Evolutionary conservation across 2,329 filamentous ascomycete species (phyloP), one percentile per base, ranked within the genome.

Genomic region (Tolypocladium amazonense): DNA sequence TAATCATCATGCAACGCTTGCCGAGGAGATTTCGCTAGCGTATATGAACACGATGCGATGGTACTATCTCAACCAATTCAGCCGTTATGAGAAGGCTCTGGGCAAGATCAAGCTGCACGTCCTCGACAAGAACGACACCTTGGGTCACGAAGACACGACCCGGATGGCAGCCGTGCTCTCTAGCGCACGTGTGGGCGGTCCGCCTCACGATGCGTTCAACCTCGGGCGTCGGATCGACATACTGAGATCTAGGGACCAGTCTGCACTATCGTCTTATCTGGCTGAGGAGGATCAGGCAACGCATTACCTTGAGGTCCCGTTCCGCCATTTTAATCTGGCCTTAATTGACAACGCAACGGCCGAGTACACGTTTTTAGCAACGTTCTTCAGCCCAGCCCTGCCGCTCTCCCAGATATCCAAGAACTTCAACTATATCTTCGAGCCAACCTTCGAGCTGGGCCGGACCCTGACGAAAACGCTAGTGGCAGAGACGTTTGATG

Each of bases 21-120:
- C 90, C 11, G 88, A 92, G 58, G 90, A 99, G 73, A 96, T 99
- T 64, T 87, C 87, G 11, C 88, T 91, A 71, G 94, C 95, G 4
- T 99, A 99, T 69, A 88, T 95, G 77, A 96, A 97, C 72, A 99
- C 95, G 0, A 99, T 99, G 91, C 86, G 92, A 58, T 99, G 94
- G 94, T 99, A 99, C 70, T 97, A 97, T 71, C 76, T 88, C 58
- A 94, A 89, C 65, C 90, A 97, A 71, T 99, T 99, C 70, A 86
- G 84, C 4, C 87, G 93, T 39, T 99, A 99, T 72, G 86, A 89
- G 64, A 86, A 87, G 66, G 87, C 94, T 0, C 79, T 99, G 7
- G 87, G 88, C 59, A 95, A 91, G 72, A 81, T 99, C 62, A 93
- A 89, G 68, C 73, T 97, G 3, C 92, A 97, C 69, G 73, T 81